phyloP scores from a whole-genome alignment of 805 yeast genomes.

The Yamadazyma paraphyllophila region DNA sequence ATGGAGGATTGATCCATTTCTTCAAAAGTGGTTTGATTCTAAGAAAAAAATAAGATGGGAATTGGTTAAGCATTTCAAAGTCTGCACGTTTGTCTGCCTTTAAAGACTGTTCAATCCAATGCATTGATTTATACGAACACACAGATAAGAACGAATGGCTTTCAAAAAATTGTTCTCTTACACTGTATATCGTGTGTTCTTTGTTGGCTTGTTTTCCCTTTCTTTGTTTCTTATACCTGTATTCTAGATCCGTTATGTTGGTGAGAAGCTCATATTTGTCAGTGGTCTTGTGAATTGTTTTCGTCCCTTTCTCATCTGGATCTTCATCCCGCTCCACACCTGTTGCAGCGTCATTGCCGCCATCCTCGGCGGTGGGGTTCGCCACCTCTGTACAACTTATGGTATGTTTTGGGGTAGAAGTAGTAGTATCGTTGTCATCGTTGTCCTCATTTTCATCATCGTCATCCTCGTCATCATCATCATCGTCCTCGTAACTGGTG shows the following conservation, averaged over 20 bases:
- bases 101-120: slow-evolving; percentile 29
- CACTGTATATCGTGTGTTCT: slow-evolving; percentile 2
- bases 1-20: slow-evolving; percentile 33
- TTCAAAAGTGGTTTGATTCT: slow-evolving; percentile 17
- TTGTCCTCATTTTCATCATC: slow-evolving; percentile 14
- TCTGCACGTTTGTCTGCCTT: slow-evolving; percentile 20
- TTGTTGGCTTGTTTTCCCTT: background rate
- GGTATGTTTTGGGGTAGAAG: background rate
- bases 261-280: slow-evolving; percentile 6
- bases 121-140: slow-evolving; percentile 32
- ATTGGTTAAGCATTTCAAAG: slow-evolving; percentile 25
- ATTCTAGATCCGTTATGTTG: slow-evolving; percentile 1
- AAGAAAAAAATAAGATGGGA: slow-evolving; percentile 26
- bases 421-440: background rate
- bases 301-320: background rate
- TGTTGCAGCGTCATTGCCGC: no score
- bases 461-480: slow-evolving; percentile 12
- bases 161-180: slow-evolving; percentile 28
- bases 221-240: background rate
- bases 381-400: no score
- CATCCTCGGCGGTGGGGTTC: no score
- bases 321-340: background rate
- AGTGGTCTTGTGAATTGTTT: slow-evolving; percentile 1
- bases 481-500: slow-evolving; percentile 14
- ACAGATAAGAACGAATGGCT: slow-evolving; percentile 36